Base-by-base conservation (phyloP, 202 grass and related monocot species). In the Eragrostis tef region DNA sequence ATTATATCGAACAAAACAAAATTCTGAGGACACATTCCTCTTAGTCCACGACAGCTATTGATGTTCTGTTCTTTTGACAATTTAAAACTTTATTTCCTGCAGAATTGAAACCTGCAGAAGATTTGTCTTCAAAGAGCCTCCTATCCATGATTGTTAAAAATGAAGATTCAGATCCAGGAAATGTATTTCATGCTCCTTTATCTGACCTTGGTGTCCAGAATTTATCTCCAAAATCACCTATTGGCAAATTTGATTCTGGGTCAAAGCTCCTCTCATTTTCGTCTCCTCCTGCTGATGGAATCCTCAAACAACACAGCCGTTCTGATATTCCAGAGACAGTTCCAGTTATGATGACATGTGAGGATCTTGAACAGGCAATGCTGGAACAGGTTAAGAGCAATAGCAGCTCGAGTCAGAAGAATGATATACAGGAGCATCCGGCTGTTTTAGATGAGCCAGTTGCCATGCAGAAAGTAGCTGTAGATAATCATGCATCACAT, bases 331-430 rank as follows among this genome's bases (percentile, higher is more conserved):
- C 84, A 70, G 79, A 81, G 63, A 67, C 89, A 73, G 82, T 58
- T 81, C 85, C 87, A 83, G 81, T 83, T 88, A 78, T 96, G 72
- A 88, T 99, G 84, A 99, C 87, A 59, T 99, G 93, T 70, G 90
- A 99, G 88, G 93, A 99, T 85, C 88, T 99, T 87, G 93, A 99
- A 88, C 93, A 93, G 80, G 71, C 88, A n/a, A 93, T 99, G 93
- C 73, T 99, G 73, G 47, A 87, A 26, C 87, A 99, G 54, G 83
- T 85, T 78, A 44, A 49, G 64, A 62, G 75, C 66, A 82, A 69
- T 71, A 70, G 64, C 67, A 60, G 57, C 47, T 84, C 84, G 65
- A 81, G 22, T 74, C 27, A 74, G 54, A 75, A 78, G 56, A 85
- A 83, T 79, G 16, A 17, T 76, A 67, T 59, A 65, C 79, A 84